Percentiles rank a stretch among this genome's conserved stretches.
phyloP scores from a whole-genome alignment of 306 rosid genomes.

The Luffa aegyptiaca region DNA sequence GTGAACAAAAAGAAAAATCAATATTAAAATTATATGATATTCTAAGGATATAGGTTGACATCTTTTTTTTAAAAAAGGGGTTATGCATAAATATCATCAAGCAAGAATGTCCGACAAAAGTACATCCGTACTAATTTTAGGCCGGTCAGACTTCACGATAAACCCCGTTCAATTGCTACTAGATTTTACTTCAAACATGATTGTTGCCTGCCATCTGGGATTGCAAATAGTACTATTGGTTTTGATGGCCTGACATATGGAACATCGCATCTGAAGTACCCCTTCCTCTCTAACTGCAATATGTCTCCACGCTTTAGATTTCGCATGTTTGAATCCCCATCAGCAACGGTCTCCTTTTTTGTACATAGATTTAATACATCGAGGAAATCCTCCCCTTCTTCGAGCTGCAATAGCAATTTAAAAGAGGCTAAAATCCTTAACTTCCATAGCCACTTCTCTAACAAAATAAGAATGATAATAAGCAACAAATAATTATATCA shows the following conservation, averaged over 20 bases:
- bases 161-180: neutral
- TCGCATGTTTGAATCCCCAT: conserved; percentile 78
- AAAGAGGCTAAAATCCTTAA: neutral
- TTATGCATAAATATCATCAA: neutral
- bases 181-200: conserved; percentile 34
- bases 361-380: conserved; percentile 77
- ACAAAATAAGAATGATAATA: neutral
- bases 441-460: neutral
- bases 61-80: neutral
- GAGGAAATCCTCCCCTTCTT: conserved; percentile 73
- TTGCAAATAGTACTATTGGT: conserved; percentile 50
- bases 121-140: neutral
- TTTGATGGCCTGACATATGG: conserved; percentile 21
- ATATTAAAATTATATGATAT: neutral
- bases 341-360: conserved; percentile 57
- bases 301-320: conserved; percentile 60
- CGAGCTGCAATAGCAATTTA: conserved; percentile 53
- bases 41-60: no score
- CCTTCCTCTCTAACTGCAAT: conserved; percentile 90
- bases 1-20: neutral
- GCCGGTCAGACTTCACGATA: neutral
- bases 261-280: conserved; percentile 83
- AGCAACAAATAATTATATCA: neutral
- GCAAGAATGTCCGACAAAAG: neutral
- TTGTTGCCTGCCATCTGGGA: conserved; percentile 89